phyloP scores from a whole-genome alignment of 345 rosid species.

The Brassica cretica region DNA sequence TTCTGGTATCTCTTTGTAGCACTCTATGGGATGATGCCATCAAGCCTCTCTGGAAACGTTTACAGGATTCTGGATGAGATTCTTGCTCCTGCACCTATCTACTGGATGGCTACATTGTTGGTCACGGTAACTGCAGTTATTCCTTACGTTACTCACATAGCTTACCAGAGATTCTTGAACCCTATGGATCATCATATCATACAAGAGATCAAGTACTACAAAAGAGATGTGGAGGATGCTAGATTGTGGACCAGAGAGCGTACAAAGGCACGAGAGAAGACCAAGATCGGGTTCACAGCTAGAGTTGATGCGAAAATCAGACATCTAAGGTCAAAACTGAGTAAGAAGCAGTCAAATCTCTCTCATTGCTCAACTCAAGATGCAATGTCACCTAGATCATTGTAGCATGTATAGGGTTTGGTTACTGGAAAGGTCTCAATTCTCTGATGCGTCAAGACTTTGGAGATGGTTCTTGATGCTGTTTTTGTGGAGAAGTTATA shows the following conservation, averaged over 20 bases:
- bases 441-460: slow-evolving; percentile 19
- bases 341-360: slow-evolving; percentile 56
- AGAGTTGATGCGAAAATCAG: slow-evolving; percentile 95
- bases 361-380: slow-evolving; percentile 39
- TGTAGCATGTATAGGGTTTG: slow-evolving; percentile 29
- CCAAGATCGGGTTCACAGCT: slow-evolving; percentile 92
- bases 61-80: slow-evolving; percentile 72
- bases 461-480: slow-evolving; percentile 39
- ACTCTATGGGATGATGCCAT: slow-evolving; percentile 62
- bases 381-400: slow-evolving; percentile 43
- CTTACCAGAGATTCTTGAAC: slow-evolving; percentile 71
- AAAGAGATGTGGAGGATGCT: slow-evolving; percentile 71
- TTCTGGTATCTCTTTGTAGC: slow-evolving; percentile 78
- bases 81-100: slow-evolving; percentile 78
- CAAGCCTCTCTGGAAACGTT: slow-evolving; percentile 57
- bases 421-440: slow-evolving; percentile 16
- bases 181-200: slow-evolving; percentile 95
- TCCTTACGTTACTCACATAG: slow-evolving; percentile 61
- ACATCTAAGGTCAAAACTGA: slow-evolving; percentile 61
- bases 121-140: slow-evolving; percentile 65
- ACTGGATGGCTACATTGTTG: slow-evolving; percentile 68
- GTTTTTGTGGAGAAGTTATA: slow-evolving; percentile 46
- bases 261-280: slow-evolving; percentile 82
- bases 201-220: slow-evolving; percentile 88
- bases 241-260: slow-evolving; percentile 87